These are phyloP conservation scores for Dothideomycetidae sp. DNA, from an alignment of 2,329 filamentous ascomycete species.

Conservation along the genomic window DNA sequence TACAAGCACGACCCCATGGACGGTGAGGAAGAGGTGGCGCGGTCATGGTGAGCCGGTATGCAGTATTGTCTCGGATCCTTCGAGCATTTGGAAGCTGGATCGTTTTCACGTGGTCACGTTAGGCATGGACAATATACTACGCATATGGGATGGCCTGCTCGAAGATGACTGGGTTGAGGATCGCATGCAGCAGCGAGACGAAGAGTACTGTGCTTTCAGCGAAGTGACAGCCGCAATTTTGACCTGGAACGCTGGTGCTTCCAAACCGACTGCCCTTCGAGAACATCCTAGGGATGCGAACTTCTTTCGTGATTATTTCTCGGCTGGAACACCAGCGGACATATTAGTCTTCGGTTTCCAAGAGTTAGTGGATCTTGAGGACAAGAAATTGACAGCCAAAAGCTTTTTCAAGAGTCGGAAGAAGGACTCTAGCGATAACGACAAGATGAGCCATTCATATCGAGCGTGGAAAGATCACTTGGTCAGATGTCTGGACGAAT, in stretches of 20 bases:
- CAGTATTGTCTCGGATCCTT: constrained; percentile 61
- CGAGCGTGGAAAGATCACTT: constrained; percentile 92
- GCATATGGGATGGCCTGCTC: constrained; percentile 82
- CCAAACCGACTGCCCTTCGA: constrained; percentile 70
- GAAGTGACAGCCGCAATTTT: constrained; percentile 67
- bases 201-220: constrained; percentile 72
- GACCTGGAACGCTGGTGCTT: constrained; percentile 97
- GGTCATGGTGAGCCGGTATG: constrained; percentile 75
- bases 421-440: constrained; percentile 71
- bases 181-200: constrained; percentile 72
- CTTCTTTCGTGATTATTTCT: constrained; percentile 71
- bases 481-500: constrained; percentile 66
- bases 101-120: constrained; percentile 73
- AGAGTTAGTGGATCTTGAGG: constrained; percentile 92
- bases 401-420: constrained; percentile 66
- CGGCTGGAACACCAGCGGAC: constrained; percentile 65
- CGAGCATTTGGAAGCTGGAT: constrained; percentile 73
- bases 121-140: constrained; percentile 72
- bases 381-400: constrained; percentile 95
- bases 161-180: constrained; percentile 90
- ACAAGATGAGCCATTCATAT: constrained; percentile 93
- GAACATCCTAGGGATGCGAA: constrained; percentile 53
- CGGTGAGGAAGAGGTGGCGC: constrained; percentile 84
- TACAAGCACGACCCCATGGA: constrained; percentile 67
- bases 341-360: constrained; percentile 95